Evolutionary conservation across 805 yeast genomes (phyloP), one percentile per base, ranked within the genome.

Genomic region (Ogataea dorogensis): DNA sequence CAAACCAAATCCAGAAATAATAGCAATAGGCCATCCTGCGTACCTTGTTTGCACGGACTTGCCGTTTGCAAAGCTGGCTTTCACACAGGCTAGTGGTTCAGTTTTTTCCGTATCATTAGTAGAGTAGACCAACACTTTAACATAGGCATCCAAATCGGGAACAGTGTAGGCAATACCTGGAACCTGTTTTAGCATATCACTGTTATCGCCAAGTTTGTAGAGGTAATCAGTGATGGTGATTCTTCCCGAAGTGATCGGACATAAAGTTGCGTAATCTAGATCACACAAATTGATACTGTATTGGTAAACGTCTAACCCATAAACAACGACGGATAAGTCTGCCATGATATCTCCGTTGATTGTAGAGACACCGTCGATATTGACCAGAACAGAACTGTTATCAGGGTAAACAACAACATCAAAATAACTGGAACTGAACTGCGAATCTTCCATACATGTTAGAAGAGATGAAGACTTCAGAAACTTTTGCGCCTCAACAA

Each of bases 11-110:
- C 95, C 94, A 3, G 96, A 77, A 27, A 93, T 74, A 15, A 87
- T 89, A 4, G 96, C 98, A 49, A 93, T 83, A 7, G 95, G 95
- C 98, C 98, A 91, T 5, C 94, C 75, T 3, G 93, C 96, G 49
- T 82, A 88, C 51, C 78, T 79, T 17, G 96, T 86, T 62, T 88
- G 94, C 17, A 93, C 98, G 1, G 98, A 89, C 54, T 85, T 88
- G 40, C 93, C 96, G 61, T 93, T 93, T 15, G 84, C 64, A 38
- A 93, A 68, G 10, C 77, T 69, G 0, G 97, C 97, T 56, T 84
- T 86, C 10, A 93, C 95, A 73, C 99, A 93, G 3, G 98, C 98
- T 40, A 89, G 66, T 3, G 81, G 72, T 6, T 63, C 59, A 15
- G 50, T 32, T 4, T 53, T 63, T 10, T 58, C 46, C 5, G 73